Evolutionary conservation across 2,329 filamentous ascomycete genomes (phyloP).

Genomic region (Cladosporium sp.): DNA sequence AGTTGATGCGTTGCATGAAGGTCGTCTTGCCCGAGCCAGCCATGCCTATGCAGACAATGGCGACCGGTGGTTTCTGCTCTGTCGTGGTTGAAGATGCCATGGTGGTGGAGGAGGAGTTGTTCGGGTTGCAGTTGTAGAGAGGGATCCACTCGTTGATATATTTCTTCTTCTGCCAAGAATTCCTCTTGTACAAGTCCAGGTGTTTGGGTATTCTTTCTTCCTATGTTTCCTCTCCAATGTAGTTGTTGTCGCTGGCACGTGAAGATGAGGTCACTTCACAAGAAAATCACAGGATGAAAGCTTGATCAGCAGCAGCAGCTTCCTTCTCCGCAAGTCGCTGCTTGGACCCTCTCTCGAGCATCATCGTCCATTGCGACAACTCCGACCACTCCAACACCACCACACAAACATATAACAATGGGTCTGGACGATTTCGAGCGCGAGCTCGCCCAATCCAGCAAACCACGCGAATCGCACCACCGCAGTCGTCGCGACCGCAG

Average conservation of each 20-base stretch:
- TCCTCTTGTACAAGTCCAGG: neutral
- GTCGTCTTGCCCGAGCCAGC: conserved; percentile 99
- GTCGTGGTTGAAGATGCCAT: conserved; percentile 23
- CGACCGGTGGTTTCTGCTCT: conserved; percentile 57
- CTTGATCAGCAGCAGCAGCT: conserved; percentile 2
- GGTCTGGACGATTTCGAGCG: conserved; percentile 75
- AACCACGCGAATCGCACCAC: conserved; percentile 35
- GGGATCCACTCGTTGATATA: neutral
- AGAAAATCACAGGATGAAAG: conserved; percentile 15
- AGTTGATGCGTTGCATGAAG: conserved; percentile 98
- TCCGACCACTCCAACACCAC: neutral
- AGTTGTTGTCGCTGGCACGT: conserved; percentile 3
- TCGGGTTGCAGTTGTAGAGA: neutral
- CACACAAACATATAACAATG: conserved; percentile 42
- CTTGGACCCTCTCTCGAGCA: conserved; percentile 9
- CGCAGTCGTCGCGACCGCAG: conserved; percentile 17
- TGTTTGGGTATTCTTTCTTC: neutral
- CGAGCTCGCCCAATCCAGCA: conserved; percentile 66
- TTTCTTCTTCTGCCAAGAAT: neutral
- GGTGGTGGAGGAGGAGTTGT: neutral
- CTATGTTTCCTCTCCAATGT: neutral
- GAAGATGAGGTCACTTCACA: conserved; percentile 18
- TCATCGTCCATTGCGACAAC: conserved; percentile 16
- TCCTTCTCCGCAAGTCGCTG: conserved; percentile 13
- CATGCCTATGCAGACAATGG: conserved; percentile 96